These are phyloP conservation scores for Wickerhamiella hasegawae DNA, from an alignment of 805 yeast genomes.

Conservation along the genomic window DNA sequence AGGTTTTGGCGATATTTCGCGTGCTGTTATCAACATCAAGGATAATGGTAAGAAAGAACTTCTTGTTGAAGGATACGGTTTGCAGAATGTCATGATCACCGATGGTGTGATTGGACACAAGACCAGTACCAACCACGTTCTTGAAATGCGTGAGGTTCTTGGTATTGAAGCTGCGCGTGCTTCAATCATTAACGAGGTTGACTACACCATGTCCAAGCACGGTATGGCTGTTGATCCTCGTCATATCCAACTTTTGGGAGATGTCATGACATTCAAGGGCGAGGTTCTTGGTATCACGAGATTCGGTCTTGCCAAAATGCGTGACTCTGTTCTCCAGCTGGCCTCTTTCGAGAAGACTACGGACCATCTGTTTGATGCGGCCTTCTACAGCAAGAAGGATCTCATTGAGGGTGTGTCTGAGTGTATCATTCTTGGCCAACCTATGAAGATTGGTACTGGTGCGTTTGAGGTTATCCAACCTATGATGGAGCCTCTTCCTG, in stretches of 20 bases:
- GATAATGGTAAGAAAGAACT: constrained; percentile 73
- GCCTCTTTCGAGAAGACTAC: constrained; percentile 98
- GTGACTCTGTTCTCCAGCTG: constrained; percentile 90
- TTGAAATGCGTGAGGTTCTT: constrained; percentile 74
- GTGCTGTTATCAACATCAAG: constrained; percentile 90
- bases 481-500: constrained; percentile 12
- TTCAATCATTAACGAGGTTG: constrained; percentile 85
- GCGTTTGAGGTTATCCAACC: constrained; percentile 56
- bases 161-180: constrained; percentile 98
- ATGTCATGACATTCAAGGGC: constrained; percentile 97
- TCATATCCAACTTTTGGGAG: constrained; percentile 93
- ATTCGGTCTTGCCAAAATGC: constrained; percentile 95
- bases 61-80: constrained; percentile 94
- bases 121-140: constrained; percentile 80
- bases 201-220: constrained; percentile 95
- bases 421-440: constrained; percentile 93
- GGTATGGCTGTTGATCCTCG: constrained; percentile 99
- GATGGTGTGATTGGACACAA: constrained; percentile 87
- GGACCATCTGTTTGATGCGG: constrained; percentile 95
- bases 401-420: constrained; percentile 95
- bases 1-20: constrained; percentile 78
- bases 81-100: constrained; percentile 90
- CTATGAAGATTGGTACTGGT: constrained; percentile 96
- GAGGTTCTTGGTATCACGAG: constrained; percentile 96
- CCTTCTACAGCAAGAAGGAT: constrained; percentile 94